Evolutionary conservation across 176 grass and related monocot species (phyloP).

Genomic region (Neostapfia colusana): DNA sequence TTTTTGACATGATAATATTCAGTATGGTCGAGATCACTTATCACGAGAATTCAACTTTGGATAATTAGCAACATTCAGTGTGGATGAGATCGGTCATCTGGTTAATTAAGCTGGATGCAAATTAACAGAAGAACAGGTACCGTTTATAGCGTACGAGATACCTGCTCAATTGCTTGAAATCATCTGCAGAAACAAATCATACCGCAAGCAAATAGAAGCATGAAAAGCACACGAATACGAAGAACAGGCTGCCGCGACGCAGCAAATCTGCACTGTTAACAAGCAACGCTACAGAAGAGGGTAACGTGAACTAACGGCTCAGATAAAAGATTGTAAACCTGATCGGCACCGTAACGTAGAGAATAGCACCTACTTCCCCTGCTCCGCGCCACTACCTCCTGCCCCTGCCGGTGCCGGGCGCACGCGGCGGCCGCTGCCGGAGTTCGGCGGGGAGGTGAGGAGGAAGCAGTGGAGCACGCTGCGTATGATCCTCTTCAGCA

Average conservation of each 20-base stretch:
- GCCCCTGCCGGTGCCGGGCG: background rate
- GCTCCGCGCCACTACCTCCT: slow-evolving; percentile 1
- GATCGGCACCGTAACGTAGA: background rate
- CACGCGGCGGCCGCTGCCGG: slow-evolving; percentile 23
- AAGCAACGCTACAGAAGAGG: background rate
- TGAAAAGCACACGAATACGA: background rate
- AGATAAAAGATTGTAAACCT: slow-evolving; percentile 19
- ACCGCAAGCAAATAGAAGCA: background rate
- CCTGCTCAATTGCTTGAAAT: background rate
- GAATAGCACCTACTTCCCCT: background rate
- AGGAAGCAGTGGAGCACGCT: slow-evolving; percentile 14
- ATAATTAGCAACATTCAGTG: background rate
- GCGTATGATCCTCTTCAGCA: slow-evolving; percentile 37
- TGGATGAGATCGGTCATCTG: background rate
- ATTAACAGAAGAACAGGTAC: background rate
- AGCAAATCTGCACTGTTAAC: background rate
- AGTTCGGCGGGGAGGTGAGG: background rate
- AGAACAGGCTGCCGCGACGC: background rate
- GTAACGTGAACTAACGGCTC: background rate
- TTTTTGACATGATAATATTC: slow-evolving; percentile 16
- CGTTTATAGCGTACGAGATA: background rate
- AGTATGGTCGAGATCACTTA: background rate
- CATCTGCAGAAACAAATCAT: slow-evolving; percentile 18
- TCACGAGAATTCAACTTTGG: background rate
- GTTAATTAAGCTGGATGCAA: background rate